Evolutionary conservation across 192 early-diverging fungal genomes (phyloP).

Genomic region (Mortierella antarctica): DNA sequence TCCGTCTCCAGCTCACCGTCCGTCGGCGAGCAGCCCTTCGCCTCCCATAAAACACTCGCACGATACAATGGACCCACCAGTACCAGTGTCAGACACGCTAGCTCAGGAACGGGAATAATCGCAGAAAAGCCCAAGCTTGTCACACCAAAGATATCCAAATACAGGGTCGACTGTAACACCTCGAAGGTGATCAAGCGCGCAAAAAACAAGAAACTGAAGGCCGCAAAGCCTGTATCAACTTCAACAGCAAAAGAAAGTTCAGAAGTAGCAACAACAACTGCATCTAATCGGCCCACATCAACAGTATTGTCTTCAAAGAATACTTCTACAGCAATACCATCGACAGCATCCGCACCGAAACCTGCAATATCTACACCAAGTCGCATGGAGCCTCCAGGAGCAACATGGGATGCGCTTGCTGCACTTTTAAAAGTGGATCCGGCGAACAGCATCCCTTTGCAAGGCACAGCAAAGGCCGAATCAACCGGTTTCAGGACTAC

Average conservation of each 20-base stretch:
- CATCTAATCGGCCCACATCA: not conserved
- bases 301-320: not conserved
- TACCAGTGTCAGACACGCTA: too few species aligned
- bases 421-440: too few species aligned
- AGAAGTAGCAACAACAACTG: not conserved
- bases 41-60: too few species aligned
- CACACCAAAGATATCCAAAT: conserved; percentile 9
- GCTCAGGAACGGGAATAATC: too few species aligned
- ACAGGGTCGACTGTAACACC: conserved; percentile 12
- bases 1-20: too few species aligned
- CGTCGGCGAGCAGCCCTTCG: too few species aligned
- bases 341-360: too few species aligned
- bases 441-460: not conserved
- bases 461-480: not conserved
- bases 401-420: too few species aligned
- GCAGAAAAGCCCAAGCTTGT: not conserved
- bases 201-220: not conserved
- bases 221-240: not conserved
- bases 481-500: not conserved
- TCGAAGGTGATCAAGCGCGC: conserved; percentile 7
- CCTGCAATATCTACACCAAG: not conserved
- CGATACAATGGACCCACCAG: too few species aligned
- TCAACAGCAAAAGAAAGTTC: not conserved
- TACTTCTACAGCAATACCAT: not conserved
- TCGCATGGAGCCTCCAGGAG: not conserved